Evolutionary conservation across 23 red algal species (phyloP).

Genomic region (Agarophyton chilense): DNA sequence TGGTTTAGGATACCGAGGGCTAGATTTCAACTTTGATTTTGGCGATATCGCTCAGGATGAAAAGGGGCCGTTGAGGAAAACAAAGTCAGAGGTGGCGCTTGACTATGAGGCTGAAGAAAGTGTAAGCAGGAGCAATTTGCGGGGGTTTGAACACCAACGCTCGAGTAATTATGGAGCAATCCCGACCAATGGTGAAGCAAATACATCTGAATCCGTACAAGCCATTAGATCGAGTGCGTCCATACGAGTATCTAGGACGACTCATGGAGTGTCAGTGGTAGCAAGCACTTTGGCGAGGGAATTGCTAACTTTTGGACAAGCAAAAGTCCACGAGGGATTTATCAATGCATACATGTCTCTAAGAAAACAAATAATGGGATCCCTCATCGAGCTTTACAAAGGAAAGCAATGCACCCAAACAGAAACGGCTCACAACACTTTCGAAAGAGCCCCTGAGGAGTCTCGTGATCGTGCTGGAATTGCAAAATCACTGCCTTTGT

Average conservation of each 20-base stretch:
- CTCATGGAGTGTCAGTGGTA: slow-evolving; percentile 35
- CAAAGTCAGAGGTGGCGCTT: neutral
- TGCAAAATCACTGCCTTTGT: slow-evolving; percentile 54
- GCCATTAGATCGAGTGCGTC: neutral
- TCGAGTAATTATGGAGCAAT: neutral
- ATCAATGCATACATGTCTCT: slow-evolving; percentile 63
- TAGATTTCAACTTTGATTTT: slow-evolving; percentile 2
- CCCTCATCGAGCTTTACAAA: slow-evolving; percentile 64
- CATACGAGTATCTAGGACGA: neutral
- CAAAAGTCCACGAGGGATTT: slow-evolving; percentile 73
- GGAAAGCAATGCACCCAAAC: neutral
- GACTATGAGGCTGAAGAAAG: neutral
- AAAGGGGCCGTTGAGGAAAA: neutral
- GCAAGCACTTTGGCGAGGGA: slow-evolving; percentile 48
- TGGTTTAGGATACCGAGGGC: neutral
- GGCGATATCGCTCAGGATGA: slow-evolving; percentile 1
- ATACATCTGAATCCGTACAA: neutral
- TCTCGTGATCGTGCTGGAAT: neutral
- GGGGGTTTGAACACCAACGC: neutral
- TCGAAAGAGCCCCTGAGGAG: neutral
- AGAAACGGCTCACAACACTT: neutral
- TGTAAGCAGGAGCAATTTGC: no score
- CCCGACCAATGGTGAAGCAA: neutral
- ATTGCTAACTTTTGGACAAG: slow-evolving; percentile 67
- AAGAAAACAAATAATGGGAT: slow-evolving; percentile 58